These are phyloP conservation scores for Pseudozyma pruni DNA, from an alignment of 1,284 basidiomycete genomes.

Conservation along the genomic window DNA sequence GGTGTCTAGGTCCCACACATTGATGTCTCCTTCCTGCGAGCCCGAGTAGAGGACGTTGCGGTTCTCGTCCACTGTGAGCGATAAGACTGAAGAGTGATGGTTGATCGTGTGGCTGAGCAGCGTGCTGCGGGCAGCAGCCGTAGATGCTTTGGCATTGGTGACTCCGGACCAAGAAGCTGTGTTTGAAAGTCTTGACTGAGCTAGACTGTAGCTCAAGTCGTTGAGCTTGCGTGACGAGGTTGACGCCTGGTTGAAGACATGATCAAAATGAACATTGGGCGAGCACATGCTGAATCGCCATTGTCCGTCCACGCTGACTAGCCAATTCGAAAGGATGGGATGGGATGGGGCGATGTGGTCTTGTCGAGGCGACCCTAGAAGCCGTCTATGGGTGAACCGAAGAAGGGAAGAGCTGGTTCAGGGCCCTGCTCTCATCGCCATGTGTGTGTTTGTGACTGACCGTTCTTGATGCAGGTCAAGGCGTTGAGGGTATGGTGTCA, in stretches of 20 bases:
- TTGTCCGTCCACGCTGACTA: neutral
- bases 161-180: no score
- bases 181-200: conserved; percentile 15
- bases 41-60: conserved; percentile 52
- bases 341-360: neutral
- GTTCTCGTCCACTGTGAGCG: conserved; percentile 56
- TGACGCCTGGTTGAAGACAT: conserved; percentile 20
- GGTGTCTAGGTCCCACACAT: conserved; percentile 56
- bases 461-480: conserved; percentile 10
- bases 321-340: neutral
- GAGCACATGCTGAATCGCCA: conserved; percentile 38
- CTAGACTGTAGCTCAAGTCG: conserved; percentile 10
- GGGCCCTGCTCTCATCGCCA: no score
- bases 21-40: conserved; percentile 52
- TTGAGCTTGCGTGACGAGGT: conserved; percentile 12
- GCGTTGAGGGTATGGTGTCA: conserved; percentile 28
- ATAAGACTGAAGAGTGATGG: conserved; percentile 53
- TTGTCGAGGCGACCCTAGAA: neutral
- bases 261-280: conserved; percentile 51
- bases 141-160: no score
- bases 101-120: conserved; percentile 54
- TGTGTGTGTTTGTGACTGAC: neutral
- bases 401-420: no score
- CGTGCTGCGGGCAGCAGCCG: conserved; percentile 3
- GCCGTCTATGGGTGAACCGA: no score